These are phyloP conservation scores for Panaeolus cyanescens DNA, from an alignment of 768 basidiomycete species.

Conservation along the genomic window DNA sequence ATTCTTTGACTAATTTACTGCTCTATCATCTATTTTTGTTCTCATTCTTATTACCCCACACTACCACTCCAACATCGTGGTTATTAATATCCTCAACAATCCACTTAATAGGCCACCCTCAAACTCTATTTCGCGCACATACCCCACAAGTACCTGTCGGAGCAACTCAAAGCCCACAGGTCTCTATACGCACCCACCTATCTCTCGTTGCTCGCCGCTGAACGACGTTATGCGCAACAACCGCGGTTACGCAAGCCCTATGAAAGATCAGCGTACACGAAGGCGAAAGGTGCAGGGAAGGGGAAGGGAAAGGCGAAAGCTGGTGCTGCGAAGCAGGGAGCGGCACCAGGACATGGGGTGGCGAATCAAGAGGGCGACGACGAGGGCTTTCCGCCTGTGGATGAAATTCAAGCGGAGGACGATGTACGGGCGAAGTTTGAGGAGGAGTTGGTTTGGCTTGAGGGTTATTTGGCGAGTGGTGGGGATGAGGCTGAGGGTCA, in stretches of 20 bases:
- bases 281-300: conserved; percentile 38
- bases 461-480: conserved; percentile 22
- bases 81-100: conserved; percentile 4
- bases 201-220: conserved; percentile 42
- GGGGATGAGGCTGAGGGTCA: conserved; percentile 11
- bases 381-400: background rate
- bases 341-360: no score
- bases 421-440: conserved; percentile 48
- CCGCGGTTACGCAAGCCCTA: conserved; percentile 39
- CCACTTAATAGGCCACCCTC: conserved; percentile 50
- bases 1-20: background rate
- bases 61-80: background rate
- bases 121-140: conserved; percentile 58
- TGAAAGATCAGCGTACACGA: conserved; percentile 29
- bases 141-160: conserved; percentile 55
- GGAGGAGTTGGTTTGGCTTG: conserved; percentile 49
- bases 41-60: background rate
- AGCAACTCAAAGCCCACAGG: conserved; percentile 35
- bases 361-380: background rate
- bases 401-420: conserved; percentile 2
- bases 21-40: background rate
- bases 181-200: conserved; percentile 70
- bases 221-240: conserved; percentile 30
- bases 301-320: conserved; percentile 1
- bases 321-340: background rate